A percentile compares a stretch with the other conserved stretches of the same genome.
Evolutionary conservation across 371 early-diverging fungal species (phyloP).

Genomic region (Ecytonucleospora hepatopenaei): DNA sequence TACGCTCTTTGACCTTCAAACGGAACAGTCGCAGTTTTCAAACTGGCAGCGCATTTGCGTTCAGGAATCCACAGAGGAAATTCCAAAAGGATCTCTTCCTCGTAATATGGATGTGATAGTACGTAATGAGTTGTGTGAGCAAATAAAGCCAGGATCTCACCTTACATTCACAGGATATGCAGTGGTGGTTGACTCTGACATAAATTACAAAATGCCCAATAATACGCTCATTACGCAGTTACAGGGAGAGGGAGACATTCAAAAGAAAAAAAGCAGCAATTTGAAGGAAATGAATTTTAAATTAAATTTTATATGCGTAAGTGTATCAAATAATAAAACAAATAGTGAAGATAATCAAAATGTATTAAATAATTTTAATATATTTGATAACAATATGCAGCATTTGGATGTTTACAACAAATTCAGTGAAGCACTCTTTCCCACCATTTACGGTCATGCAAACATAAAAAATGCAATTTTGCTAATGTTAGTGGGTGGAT

Average conservation of each 20-base stretch:
- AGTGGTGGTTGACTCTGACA: conserved; percentile 71
- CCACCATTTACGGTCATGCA: conserved; percentile 55
- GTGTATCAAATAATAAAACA: conserved; percentile 5
- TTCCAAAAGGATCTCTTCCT: conserved; percentile 91
- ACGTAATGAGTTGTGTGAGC: conserved; percentile 80
- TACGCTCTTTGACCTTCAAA: conserved; percentile 65
- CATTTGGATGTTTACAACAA: conserved; percentile 69
- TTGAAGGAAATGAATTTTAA: conserved; percentile 39
- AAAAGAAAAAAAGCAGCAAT: conserved; percentile 14
- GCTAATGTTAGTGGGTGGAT: conserved; percentile 56
- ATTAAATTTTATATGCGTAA: conserved; percentile 38
- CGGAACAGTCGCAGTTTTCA: conserved; percentile 73
- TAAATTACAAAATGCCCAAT: conserved; percentile 11
- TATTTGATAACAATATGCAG: conserved; percentile 59
- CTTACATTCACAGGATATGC: conserved; percentile 77
- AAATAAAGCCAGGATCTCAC: conserved; percentile 88
- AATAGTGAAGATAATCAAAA: conserved; percentile 23
- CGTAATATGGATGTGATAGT: conserved; percentile 87
- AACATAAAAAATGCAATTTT: conserved; percentile 55
- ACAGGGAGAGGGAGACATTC: conserved; percentile 15
- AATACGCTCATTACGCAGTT: conserved; percentile 10
- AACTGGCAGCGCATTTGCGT: conserved; percentile 94
- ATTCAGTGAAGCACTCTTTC: conserved; percentile 66
- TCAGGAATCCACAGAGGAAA: conserved; percentile 89
- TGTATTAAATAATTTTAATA: conserved; percentile 22